phyloP scores from a whole-genome alignment of 1,284 basidiomycete species.

The Neonothopanus nambi region DNA sequence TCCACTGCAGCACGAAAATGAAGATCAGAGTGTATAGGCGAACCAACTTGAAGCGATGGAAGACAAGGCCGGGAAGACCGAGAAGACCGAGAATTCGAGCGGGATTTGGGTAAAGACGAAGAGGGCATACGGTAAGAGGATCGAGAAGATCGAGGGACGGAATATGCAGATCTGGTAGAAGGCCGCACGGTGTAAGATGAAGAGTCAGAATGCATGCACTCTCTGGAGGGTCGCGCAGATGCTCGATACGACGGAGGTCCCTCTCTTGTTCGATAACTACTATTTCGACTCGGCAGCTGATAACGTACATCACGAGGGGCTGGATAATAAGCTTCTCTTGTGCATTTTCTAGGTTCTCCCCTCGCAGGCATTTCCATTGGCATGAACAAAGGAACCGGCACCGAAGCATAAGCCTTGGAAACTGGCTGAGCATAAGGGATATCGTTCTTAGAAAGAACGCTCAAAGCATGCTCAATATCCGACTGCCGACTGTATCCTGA shows the following conservation, averaged over 20 bases:
- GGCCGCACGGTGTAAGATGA: constrained; percentile 2
- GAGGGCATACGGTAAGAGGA: neutral
- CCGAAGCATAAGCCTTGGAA: constrained; percentile 2
- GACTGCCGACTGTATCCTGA: constrained; percentile 9
- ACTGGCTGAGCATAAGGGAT: neutral
- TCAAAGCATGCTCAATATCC: constrained; percentile 14
- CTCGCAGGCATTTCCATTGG: constrained; percentile 6
- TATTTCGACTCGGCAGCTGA: neutral
- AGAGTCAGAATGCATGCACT: constrained; percentile 1
- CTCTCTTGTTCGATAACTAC: neutral
- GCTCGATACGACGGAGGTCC: constrained; percentile 1
- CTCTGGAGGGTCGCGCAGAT: constrained; percentile 1
- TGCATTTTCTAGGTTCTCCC: constrained; percentile 12
- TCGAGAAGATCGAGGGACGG: constrained; percentile 1
- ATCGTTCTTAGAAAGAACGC: constrained; percentile 3
- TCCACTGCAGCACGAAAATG: neutral
- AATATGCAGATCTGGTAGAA: neutral
- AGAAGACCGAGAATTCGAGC: neutral
- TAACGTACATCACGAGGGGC: neutral
- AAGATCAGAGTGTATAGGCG: constrained; percentile 2
- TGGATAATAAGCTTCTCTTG: constrained; percentile 11
- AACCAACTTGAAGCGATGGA: neutral
- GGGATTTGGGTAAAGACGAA: neutral
- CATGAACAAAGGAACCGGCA: constrained; percentile 20
- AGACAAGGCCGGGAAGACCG: neutral